These are phyloP conservation scores for Purshia tridentata DNA, from an alignment of 306 rosid genomes.

Conservation along the genomic window DNA sequence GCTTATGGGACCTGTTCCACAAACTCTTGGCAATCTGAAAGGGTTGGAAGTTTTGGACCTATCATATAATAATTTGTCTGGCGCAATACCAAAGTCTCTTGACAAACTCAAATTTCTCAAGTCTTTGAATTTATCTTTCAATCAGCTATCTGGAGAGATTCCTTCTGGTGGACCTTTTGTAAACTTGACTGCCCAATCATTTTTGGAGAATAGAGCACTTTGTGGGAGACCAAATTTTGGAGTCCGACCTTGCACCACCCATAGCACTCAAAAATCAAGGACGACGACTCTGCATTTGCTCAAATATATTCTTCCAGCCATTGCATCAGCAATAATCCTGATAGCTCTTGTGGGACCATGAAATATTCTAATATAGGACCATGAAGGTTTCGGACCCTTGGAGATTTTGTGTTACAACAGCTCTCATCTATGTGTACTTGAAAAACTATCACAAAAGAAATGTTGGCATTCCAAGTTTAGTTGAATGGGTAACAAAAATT, in stretches of 20 bases:
- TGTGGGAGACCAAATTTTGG: conserved; percentile 17
- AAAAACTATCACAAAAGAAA: conserved; percentile 5
- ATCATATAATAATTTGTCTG: conserved; percentile 4
- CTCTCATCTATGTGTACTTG: neutral
- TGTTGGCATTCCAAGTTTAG: neutral
- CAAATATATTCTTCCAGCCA: neutral
- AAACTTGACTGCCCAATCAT: neutral
- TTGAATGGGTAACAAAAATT: neutral
- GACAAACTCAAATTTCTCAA: neutral
- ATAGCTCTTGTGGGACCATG: too few relatives aligned
- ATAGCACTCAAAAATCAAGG: too few relatives aligned
- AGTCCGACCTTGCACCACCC: conserved; percentile 15
- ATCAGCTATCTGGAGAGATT: neutral
- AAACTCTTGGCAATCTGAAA: neutral
- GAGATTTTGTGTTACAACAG: too few relatives aligned
- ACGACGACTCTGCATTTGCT: too few relatives aligned
- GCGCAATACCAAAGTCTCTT: neutral
- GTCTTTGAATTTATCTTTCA: neutral
- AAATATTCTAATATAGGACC: too few relatives aligned
- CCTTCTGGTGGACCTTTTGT: neutral
- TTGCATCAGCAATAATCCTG: neutral
- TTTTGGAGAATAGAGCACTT: conserved; percentile 1
- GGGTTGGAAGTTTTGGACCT: neutral
- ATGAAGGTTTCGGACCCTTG: too few relatives aligned
- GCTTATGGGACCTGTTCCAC: conserved; percentile 9